Evolutionary conservation across 106 monocot genomes (phyloP), one percentile per base, ranked within the genome.

Genomic region (Narthecium ossifragum): DNA sequence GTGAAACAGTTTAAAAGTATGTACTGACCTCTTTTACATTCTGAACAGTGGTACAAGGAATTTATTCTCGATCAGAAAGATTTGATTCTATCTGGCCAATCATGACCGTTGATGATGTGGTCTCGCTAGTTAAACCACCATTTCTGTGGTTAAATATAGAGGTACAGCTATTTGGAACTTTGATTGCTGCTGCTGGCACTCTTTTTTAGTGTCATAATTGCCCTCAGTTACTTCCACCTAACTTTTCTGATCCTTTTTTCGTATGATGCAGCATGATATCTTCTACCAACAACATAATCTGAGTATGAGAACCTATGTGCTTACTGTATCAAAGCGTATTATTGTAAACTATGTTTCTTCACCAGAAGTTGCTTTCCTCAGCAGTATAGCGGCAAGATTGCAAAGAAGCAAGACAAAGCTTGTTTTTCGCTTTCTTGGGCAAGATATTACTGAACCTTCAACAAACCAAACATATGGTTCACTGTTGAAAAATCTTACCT

Each of bases 271-370:
- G 96, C 63, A 98, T 66, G 90, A 74, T 55, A 49, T 43, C 7
- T 98, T 98, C 72, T 98, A 87, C 75, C 75, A 59, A 2, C 71
- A 78, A 29, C 83, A 90, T 34, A 87, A 87, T 26, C 51, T 98
- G 38, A 98, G 76, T 80, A 87, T 98, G 86, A 76, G 51, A 59
- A 84, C n/a, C 11, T 87, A 84, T 59, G 2, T 90, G 7, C 27
- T 68, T 54, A 67, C 73, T 21, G 47, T 77, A 8, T 71, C 71
- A 48, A 81, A 61, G 12, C 34, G 27, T 26, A 57, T 74, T 45
- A 28, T 24, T 43, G 59, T 90, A 31, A 65, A 70, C 57, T 90
- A 86, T 57, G 53, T 98, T 24, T 98, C 96, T 39, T 98, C 96
- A 7, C 74, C 78, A 23, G 93, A 93, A 72, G 74, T 93, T 6